Base-by-base conservation (phyloP, 2,329 filamentous ascomycete species). In the Biscogniauxia sp. region DNA sequence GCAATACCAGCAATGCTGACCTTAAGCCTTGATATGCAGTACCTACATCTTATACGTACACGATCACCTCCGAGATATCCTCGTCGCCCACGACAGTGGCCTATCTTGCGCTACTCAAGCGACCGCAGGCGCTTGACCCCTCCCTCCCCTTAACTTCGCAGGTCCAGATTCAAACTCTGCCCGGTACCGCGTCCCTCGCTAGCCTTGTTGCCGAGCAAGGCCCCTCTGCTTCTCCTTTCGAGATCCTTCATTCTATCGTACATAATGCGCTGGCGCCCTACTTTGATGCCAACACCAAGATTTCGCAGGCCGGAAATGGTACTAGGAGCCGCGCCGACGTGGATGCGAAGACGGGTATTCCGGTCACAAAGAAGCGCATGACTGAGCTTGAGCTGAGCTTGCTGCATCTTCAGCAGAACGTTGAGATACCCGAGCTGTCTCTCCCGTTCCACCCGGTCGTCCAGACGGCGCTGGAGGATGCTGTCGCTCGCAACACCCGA, bases 301-400 rank as follows among this genome's bases (percentile, higher is more conserved):
- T 84, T 65, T 89, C 92, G 70, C 90, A 92, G 72, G 78, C 85
- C 55, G 79, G 79, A 60, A 85, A 84, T 72, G 86, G 87, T 17
- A 80, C 82, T 58, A 89, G 91, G 72, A 88, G 87, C 65, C 88
- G 92, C 70, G 86, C 90, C 20, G 93, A 98, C 71, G 88, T 91
- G 55, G 95, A 98, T 72, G 88, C 91, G 52, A 96, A 96, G 79
- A 96, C 92, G 19, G 95, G 95, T 62, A 93, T 99, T 64, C 93
- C 95, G 17, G 92, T 94, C n/a, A 94, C 95, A 20, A 97, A 97
- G 82, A 97, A 97, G 84, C 92, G 93, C 72, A 89, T 98, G 75
- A 95, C 94, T 55, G 96, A 99, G 75, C 79, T 99, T 68, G 93
- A 97, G 75, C 83, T 97, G 69, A 95, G 90, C 68, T 80, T 99